These are phyloP conservation scores for Plantago ovata DNA, from an alignment of 257 asterid genomes.

Conservation along the genomic window DNA sequence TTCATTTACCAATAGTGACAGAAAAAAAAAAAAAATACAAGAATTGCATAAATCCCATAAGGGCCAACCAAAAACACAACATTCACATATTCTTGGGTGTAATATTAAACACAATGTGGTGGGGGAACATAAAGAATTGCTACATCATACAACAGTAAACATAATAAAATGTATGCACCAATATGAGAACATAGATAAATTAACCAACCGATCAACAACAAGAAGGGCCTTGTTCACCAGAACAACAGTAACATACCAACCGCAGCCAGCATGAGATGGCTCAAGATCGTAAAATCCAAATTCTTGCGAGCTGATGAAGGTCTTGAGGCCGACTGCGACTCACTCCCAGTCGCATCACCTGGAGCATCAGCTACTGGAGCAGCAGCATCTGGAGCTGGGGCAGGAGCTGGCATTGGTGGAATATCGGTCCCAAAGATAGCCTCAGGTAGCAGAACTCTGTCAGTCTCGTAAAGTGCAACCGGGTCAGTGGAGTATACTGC, in stretches of 20 bases:
- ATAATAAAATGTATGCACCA: background rate
- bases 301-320: constrained; percentile 33
- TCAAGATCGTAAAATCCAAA: constrained; percentile 25
- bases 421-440: constrained; percentile 80
- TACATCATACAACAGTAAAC: background rate
- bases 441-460: constrained; percentile 61
- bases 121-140: constrained; percentile 7
- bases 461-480: constrained; percentile 67
- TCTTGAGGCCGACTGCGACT: constrained; percentile 23
- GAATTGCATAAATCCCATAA: background rate
- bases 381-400: constrained; percentile 58
- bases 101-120: constrained; percentile 2
- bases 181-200: constrained; percentile 13
- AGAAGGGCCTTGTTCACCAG: constrained; percentile 11
- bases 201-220: constrained; percentile 23
- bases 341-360: constrained; percentile 24
- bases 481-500: constrained; percentile 73
- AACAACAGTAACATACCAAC: constrained; percentile 26
- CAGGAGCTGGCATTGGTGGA: constrained; percentile 83
- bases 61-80: constrained; percentile 3
- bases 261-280: constrained; percentile 30
- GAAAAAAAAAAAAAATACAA: constrained; percentile 3
- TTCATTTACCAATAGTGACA: background rate
- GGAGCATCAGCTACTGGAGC: constrained; percentile 62
- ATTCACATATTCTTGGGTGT: constrained; percentile 1